Base-by-base conservation (phyloP, 2,329 filamentous ascomycete species). In the Lizonia empirigonia region DNA sequence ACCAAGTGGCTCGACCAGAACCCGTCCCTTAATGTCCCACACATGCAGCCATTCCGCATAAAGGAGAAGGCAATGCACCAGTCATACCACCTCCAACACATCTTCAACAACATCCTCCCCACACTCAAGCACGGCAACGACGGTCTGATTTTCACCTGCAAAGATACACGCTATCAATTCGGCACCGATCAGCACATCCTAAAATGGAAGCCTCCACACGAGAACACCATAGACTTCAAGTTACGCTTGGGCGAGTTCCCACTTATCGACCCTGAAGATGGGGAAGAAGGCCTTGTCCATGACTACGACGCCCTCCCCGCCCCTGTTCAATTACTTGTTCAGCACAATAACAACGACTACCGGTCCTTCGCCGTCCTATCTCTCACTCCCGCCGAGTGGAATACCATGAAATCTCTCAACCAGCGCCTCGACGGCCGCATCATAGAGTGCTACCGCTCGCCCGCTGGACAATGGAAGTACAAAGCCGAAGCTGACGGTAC, bases 81-180 rank as follows among this genome's bases (percentile, higher is more conserved):
- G 62, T 86, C 86, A 39, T 99, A 99, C 76, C 91, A 86, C 37
- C 86, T 95, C 20, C 55, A 61, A 20, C 56, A 68, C 32, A 96
- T 97, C 88, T 96, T 99, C 78, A 85, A 86, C 60, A 82, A 92
- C 50, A 85, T 95, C 35, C 84, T 97, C 22, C 92, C 91, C 1
- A 85, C 81, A 33, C 82, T 99, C 27, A 88, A 87, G 60, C 94
- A 99, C 70, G 92, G 93, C 56, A 97, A 97, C 72, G 94, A 99
- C 71, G 94, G 94, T 5, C 82, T 99, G 37, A 96, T 99, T 68
- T 99, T 97, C 75, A 97, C 94, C n/a, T 96, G 93, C 76, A 86
- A 90, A 58, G 88, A 85, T 63, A 91, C 90, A 15, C 82, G 87
- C 8, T 99, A 99, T 77, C 87, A 87, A 63, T 87, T 89, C 60